Conservation (phyloP, 2,329 filamentous ascomycete species). For the Colletotrichum chrysophilum region DNA sequence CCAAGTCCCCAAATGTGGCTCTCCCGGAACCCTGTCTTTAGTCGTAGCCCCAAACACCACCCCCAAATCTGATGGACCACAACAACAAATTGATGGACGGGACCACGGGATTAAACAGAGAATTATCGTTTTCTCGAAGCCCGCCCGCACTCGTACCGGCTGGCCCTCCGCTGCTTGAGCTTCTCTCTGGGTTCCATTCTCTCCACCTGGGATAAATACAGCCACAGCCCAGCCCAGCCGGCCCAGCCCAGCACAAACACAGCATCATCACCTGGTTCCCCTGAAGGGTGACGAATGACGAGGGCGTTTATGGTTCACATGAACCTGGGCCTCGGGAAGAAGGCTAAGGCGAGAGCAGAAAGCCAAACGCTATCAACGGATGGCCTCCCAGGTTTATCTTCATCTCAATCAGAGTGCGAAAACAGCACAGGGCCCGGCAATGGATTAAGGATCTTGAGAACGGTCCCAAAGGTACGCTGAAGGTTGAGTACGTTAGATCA, state of each 20-base stretch:
- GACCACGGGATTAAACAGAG: slow-evolving; percentile 15
- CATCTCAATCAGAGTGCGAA: background rate
- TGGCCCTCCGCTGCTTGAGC: background rate
- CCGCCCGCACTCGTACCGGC: background rate
- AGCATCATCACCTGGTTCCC: background rate
- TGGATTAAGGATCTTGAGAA: background rate
- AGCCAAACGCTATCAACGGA: background rate
- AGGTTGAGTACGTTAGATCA: slow-evolving; percentile 20
- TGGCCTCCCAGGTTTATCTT: background rate
- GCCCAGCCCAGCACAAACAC: background rate
- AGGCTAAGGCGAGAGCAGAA: background rate
- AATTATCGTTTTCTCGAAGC: slow-evolving; percentile 20
- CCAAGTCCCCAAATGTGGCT: slow-evolving; percentile 17
- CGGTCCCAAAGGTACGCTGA: slow-evolving; percentile 18
- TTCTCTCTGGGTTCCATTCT: background rate
- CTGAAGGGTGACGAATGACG: background rate
- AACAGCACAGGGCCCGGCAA: background rate
- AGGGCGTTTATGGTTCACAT: background rate
- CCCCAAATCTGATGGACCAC: slow-evolving; percentile 15
- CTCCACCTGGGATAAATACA: background rate
- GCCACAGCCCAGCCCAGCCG: background rate
- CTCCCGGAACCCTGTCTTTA: slow-evolving; percentile 15
- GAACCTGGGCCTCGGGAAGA: background rate
- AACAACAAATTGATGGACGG: slow-evolving; percentile 18
- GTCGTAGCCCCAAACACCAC: slow-evolving; percentile 16